Evolutionary conservation across 2,329 filamentous ascomycete genomes (phyloP), one percentile per base, ranked within the genome.

Genomic region (Acephala macrosclerotiorum): DNA sequence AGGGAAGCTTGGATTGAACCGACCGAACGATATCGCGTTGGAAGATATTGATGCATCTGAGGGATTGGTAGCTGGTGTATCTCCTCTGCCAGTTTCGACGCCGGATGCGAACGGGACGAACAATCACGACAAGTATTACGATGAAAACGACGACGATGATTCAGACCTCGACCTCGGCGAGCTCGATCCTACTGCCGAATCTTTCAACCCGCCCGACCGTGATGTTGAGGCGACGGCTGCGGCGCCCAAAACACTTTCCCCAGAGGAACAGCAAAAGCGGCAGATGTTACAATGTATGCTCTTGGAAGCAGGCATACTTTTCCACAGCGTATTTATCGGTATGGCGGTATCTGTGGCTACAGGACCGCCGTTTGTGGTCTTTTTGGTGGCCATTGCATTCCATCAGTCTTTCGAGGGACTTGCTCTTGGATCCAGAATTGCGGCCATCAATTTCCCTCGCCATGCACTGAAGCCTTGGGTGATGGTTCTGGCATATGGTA

Each of bases 391-490:
- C 58, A 94, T 96, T 68, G 88, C 87, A 70, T 94, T 95, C 78
- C 92, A 96, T 75, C 91, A 97, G 80, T 93, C 91, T 0, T 97
- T 97, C 70, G 93, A 97, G 80, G 93, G 93, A 1, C 88, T 97
- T 16, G 93, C 93, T 0, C 86, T 97, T 4, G 93, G 93, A 7
- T 91, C 91, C 51, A 91, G 93, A 65, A 97, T 97, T 72, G 91
- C 93, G 0, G 91, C 91, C 11, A 88, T 97, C 33, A 88, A 91
- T 76, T 97, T 97, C 74, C 87, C 91, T 0, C 85, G 85, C 22
- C 85, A 85, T 2, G 95, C 92, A 0, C 80, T 87, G 1, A 91
- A 91, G 57, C 95, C 96, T 0, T 85, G 91, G 91, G 82, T 93
- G 9, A 93, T 94, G 91, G 91, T 92, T 1, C 79, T 94, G 16